Percentiles rank a stretch among this genome's conserved stretches.
Conservation (phyloP, 2,329 filamentous ascomycete species). For the Sporothrix humicola region DNA sequence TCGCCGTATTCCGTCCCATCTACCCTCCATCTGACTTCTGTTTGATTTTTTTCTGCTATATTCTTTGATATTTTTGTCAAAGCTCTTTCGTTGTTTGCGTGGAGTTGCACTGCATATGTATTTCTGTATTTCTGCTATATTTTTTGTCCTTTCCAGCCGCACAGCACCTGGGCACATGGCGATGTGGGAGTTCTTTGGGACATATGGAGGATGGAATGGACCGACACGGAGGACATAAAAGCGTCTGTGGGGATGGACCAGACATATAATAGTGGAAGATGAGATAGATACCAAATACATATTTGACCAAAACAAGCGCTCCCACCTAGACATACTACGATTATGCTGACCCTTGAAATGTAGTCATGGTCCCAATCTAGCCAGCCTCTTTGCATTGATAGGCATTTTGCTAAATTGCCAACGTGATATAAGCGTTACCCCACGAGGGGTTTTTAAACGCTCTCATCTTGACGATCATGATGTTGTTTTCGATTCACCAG, state of each 20-base stretch:
- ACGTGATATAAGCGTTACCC: neutral
- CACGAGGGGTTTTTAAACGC: neutral
- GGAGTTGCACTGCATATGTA: neutral
- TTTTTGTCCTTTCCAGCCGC: conserved; percentile 9
- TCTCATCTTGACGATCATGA: neutral
- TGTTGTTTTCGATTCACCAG: neutral
- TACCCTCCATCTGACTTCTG: neutral
- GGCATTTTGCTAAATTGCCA: neutral
- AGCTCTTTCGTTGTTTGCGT: neutral
- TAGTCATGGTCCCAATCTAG: neutral
- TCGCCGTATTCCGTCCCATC: neutral
- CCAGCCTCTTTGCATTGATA: neutral
- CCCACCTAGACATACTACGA: no score
- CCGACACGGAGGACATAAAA: neutral
- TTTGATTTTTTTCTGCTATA: neutral
- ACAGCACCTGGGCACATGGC: conserved; percentile 27
- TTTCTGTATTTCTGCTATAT: neutral
- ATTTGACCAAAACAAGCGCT: neutral
- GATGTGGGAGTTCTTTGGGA: conserved; percentile 29
- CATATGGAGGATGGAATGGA: neutral
- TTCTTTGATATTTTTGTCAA: neutral
- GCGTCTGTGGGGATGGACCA: neutral
- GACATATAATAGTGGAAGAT: neutral
- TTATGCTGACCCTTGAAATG: conserved; percentile 4
- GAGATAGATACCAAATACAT: conserved; percentile 30